Evolutionary conservation across 192 early-diverging fungal genomes (phyloP), one percentile per base, ranked within the genome.

Genomic region (Rhizophagus prolifer): DNA sequence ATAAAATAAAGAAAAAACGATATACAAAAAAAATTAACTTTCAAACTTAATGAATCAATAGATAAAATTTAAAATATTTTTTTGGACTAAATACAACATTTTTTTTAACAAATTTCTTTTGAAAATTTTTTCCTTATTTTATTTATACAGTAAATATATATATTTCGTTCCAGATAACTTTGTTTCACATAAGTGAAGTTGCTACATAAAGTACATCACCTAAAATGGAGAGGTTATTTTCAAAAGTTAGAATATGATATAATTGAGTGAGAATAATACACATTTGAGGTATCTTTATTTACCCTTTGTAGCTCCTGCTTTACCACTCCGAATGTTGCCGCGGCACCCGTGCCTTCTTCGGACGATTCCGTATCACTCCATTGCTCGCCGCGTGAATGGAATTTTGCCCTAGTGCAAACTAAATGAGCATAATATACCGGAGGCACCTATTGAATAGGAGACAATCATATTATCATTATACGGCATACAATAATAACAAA

Each of bases 401-500:
- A 96, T 58, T 95, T 89, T 0, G 95, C 95, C 19, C 95, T 85
- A n/a, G 89, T 89, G 16, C 94, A 93, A 6, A 97, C 91, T 21
- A 97, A 81, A 83, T 98, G 92, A 7, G 96, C 96, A 78, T 98
- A 97, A 85, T 97, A 99, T 1, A 91, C 95, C 0, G 96, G 94
- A 8, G 96, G 95, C 0, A 91, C 82, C 71, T 71, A 58, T 30
- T 23, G 30, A 30, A 14, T 46, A 19, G 3, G 31, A 16, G 9
- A 30, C 23, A 71, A 50, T 58, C 2, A n/a, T 63, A 71, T 16
- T 19, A 71, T 47, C 16, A 47, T 30, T 19, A n/a, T 16, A 50
- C 5, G 19, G 7, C 2, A 71, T 71, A 54, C 8, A 6, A 5
- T 71, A 71, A 71, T 4, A 71, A 46, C 9, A 25, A 30, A 30